phyloP scores from a whole-genome alignment of 1,284 basidiomycete species.

The Malassezia arunalokei region DNA sequence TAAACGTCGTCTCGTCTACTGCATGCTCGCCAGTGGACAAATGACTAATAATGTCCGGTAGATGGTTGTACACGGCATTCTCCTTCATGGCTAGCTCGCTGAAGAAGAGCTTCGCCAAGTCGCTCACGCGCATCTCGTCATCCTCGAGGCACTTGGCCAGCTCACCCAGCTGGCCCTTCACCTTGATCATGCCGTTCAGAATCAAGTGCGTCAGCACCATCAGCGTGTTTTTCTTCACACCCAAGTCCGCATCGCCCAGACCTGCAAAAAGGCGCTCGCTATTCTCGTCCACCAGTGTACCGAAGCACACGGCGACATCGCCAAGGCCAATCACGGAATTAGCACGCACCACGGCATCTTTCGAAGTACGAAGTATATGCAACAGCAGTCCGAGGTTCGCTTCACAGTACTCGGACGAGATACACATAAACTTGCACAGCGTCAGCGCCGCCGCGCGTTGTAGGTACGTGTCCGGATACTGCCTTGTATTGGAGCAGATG shows the following conservation, averaged over 20 bases:
- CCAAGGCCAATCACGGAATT: conserved; percentile 96
- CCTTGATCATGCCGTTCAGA: conserved; percentile 97
- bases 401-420: conserved; percentile 87
- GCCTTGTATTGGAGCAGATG: conserved; percentile 60
- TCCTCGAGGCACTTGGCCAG: conserved; percentile 99
- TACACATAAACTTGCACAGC: conserved; percentile 91
- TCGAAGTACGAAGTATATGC: conserved; percentile 80
- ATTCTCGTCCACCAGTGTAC: conserved; percentile 90
- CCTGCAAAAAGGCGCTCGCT: conserved; percentile 89
- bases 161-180: conserved; percentile 95
- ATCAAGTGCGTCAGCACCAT: conserved; percentile 98
- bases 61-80: conserved; percentile 96
- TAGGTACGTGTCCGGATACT: conserved; percentile 55
- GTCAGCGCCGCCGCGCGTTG: conserved; percentile 76
- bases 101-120: conserved; percentile 94
- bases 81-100: conserved; percentile 87
- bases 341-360: conserved; percentile 74
- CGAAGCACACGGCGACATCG: conserved; percentile 92
- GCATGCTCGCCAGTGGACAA: conserved; percentile 83
- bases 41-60: conserved; percentile 59
- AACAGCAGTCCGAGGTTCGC: conserved; percentile 74
- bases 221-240: conserved; percentile 96
- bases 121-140: conserved; percentile 71
- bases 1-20: conserved; percentile 81
- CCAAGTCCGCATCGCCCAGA: conserved; percentile 67